phyloP scores from a whole-genome alignment of 805 yeast species.

The Yamadazyma akitaensis region DNA sequence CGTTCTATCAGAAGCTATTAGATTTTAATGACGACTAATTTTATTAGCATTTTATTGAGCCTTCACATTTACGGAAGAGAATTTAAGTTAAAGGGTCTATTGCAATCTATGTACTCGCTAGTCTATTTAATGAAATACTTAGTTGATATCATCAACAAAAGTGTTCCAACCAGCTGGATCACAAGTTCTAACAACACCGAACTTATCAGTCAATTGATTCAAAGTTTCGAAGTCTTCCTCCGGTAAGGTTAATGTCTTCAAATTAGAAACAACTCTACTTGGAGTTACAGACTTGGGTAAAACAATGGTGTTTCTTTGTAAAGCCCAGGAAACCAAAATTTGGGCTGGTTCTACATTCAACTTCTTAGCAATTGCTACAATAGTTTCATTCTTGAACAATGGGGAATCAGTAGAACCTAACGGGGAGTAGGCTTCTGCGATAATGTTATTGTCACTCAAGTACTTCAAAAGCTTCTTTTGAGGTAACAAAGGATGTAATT shows the following conservation, averaged over 20 bases:
- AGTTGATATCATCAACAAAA: constrained; percentile 12
- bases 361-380: constrained; percentile 28
- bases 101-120: neutral
- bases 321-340: constrained; percentile 38
- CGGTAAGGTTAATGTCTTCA: constrained; percentile 32
- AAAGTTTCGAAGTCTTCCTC: constrained; percentile 36
- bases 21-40: too few species aligned
- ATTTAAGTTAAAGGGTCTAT: too few species aligned
- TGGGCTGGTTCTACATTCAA: constrained; percentile 31
- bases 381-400: constrained; percentile 28
- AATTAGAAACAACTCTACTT: constrained; percentile 34
- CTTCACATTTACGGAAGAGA: neutral
- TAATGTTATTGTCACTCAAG: constrained; percentile 53
- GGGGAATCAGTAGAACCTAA: constrained; percentile 44
- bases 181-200: constrained; percentile 34
- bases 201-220: constrained; percentile 27
- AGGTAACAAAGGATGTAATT: constrained; percentile 35
- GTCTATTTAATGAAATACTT: neutral
- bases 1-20: too few species aligned
- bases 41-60: neutral
- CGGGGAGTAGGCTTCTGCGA: constrained; percentile 81
- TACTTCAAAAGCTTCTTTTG: constrained; percentile 42
- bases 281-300: constrained; percentile 39
- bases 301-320: constrained; percentile 36
- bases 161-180: constrained; percentile 16